phyloP scores from a whole-genome alignment of 148 eudicot genomes.

The Mesembryanthemum crystallinum region DNA sequence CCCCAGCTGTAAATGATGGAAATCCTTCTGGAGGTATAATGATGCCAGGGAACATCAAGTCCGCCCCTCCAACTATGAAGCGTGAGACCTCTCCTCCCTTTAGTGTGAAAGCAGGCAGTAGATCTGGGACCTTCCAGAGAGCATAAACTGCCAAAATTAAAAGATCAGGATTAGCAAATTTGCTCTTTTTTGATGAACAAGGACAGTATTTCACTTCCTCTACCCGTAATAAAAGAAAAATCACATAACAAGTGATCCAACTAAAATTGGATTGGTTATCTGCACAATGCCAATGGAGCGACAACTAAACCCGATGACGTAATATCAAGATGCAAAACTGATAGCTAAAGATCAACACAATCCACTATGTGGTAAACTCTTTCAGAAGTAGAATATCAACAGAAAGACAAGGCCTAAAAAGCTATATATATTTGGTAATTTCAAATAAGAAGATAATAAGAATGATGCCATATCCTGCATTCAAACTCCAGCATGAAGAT shows the following conservation, averaged over 20 bases:
- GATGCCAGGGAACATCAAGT: slow-evolving; percentile 96
- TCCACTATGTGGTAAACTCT: background rate
- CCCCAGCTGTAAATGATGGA: slow-evolving; percentile 73
- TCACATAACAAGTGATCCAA: background rate
- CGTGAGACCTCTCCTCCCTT: slow-evolving; percentile 97
- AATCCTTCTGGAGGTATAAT: slow-evolving; percentile 64
- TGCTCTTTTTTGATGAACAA: background rate
- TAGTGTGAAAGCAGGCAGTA: slow-evolving; percentile 74
- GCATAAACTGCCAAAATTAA: slow-evolving; percentile 69
- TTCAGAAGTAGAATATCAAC: background rate
- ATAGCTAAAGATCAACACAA: too few species aligned
- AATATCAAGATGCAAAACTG: too few species aligned
- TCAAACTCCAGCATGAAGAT: too few species aligned
- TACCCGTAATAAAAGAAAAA: background rate
- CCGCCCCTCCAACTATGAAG: slow-evolving; percentile 88
- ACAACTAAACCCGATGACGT: too few species aligned
- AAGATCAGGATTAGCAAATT: slow-evolving; percentile 9
- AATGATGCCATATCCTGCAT: too few species aligned
- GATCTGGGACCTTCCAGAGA: slow-evolving; percentile 87
- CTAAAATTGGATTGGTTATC: background rate
- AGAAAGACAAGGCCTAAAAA: background rate
- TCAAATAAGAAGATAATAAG: too few species aligned
- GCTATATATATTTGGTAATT: too few species aligned
- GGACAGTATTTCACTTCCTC: background rate
- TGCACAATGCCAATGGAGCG: too few species aligned